Conservation (phyloP, 345 rosid genomes). For the Mangifera indica region DNA sequence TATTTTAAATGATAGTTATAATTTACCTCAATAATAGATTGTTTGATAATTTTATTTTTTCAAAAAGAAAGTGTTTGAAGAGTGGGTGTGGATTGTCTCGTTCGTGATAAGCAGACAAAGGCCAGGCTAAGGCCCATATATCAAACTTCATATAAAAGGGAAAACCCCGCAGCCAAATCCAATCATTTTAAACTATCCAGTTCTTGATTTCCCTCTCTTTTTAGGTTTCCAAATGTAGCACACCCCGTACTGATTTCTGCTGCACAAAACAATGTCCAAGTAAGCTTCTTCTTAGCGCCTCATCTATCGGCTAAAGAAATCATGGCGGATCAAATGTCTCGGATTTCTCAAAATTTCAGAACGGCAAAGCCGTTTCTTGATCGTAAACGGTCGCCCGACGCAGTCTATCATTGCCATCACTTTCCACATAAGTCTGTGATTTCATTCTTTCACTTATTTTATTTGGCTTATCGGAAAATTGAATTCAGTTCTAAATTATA, state of each 20-base stretch:
- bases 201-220: no score
- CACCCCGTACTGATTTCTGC: not conserved
- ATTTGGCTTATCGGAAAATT: not conserved
- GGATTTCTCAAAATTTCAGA: conserved; percentile 63
- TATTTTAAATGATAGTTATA: no score
- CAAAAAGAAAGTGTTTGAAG: no score
- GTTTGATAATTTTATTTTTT: no score
- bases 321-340: conserved; percentile 35
- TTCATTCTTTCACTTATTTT: not conserved
- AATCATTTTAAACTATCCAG: not conserved
- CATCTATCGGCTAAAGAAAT: conserved; percentile 14
- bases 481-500: not conserved
- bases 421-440: conserved; percentile 35
- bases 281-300: not conserved
- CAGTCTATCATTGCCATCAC: conserved; percentile 16
- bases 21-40: no score
- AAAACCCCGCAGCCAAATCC: not conserved
- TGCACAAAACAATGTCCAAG: conserved; percentile 1
- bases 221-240: not conserved
- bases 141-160: conserved; percentile 8
- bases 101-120: no score
- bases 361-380: conserved; percentile 60
- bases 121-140: not conserved
- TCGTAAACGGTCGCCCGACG: conserved; percentile 57
- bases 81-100: no score